These are phyloP conservation scores for Filobasidium wieringae DNA, from an alignment of 768 basidiomycete genomes.

Conservation along the genomic window DNA sequence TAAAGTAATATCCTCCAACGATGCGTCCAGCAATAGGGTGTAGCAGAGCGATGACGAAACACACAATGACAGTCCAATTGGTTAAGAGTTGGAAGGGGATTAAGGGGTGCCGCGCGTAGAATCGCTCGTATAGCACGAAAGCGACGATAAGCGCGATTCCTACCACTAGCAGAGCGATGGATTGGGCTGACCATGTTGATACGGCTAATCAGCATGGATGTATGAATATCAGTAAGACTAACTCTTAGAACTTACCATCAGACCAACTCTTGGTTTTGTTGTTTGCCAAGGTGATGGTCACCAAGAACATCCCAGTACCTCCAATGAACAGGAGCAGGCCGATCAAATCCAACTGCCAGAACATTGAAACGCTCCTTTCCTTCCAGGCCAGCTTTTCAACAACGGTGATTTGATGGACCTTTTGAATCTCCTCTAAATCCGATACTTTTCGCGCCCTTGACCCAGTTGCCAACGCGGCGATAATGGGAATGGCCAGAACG, in stretches of 20 bases:
- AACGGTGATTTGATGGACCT: neutral
- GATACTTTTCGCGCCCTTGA: slow-evolving; percentile 12
- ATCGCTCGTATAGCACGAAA: slow-evolving; percentile 31
- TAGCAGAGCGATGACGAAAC: slow-evolving; percentile 26
- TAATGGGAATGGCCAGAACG: slow-evolving; percentile 29
- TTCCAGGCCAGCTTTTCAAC: neutral
- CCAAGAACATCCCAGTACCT: slow-evolving; percentile 32
- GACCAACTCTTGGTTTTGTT: slow-evolving; percentile 27
- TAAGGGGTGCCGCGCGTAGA: slow-evolving; percentile 31
- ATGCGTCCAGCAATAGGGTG: slow-evolving; percentile 31
- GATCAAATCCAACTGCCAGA: slow-evolving; percentile 37
- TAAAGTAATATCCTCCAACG: slow-evolving; percentile 20
- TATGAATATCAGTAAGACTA: too few relatives aligned
- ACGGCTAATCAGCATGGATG: too few relatives aligned
- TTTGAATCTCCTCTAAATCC: neutral
- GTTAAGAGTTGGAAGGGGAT: slow-evolving; percentile 32
- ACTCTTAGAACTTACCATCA: slow-evolving; percentile 13
- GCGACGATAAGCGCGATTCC: slow-evolving; percentile 14
- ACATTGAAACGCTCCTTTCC: slow-evolving; percentile 14
- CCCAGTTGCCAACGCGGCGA: slow-evolving; percentile 24
- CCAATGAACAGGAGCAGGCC: slow-evolving; percentile 33
- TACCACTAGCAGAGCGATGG: slow-evolving; percentile 19
- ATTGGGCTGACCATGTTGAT: slow-evolving; percentile 17
- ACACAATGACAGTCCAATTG: slow-evolving; percentile 31
- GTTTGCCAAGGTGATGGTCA: slow-evolving; percentile 36